Percentiles rank a stretch among this genome's conserved stretches.
These are phyloP conservation scores for Paecilomyces dactylethromorphus DNA, from an alignment of 2,329 filamentous ascomycete genomes.

Conservation along the genomic window DNA sequence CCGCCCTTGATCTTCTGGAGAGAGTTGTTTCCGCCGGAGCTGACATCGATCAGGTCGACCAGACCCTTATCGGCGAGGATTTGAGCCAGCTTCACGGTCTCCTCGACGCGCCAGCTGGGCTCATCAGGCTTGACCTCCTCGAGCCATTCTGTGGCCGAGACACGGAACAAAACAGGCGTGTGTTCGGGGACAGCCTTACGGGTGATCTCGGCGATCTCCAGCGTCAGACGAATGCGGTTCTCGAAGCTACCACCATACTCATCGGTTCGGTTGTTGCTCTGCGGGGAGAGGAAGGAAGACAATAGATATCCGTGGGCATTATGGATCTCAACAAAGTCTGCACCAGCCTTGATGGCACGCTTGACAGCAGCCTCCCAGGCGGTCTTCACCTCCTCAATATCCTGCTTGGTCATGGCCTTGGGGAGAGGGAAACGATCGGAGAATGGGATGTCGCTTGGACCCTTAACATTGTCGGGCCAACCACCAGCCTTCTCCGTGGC, in stretches of 20 bases:
- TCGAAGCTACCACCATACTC: slow-evolving; percentile 46
- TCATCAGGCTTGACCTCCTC: slow-evolving; percentile 50
- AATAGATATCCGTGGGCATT: slow-evolving; percentile 74
- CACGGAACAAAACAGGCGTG: slow-evolving; percentile 67
- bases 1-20: slow-evolving; percentile 38
- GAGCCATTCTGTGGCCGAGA: slow-evolving; percentile 72
- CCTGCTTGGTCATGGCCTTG: slow-evolving; percentile 59
- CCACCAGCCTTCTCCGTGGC: slow-evolving; percentile 49
- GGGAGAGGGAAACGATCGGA: slow-evolving; percentile 56
- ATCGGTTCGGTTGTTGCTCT: slow-evolving; percentile 61
- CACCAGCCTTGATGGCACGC: slow-evolving; percentile 60
- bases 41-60: slow-evolving; percentile 78
- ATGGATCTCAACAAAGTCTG: slow-evolving; percentile 76
- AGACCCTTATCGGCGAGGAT: slow-evolving; percentile 61
- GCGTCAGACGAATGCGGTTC: slow-evolving; percentile 61
- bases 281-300: slow-evolving; percentile 62
- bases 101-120: slow-evolving; percentile 61
- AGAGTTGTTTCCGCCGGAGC: slow-evolving; percentile 64
- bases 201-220: slow-evolving; percentile 61
- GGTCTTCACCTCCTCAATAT: slow-evolving; percentile 61
- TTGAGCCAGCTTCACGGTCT: slow-evolving; percentile 58
- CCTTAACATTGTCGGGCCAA: slow-evolving; percentile 50
- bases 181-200: slow-evolving; percentile 56
- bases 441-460: slow-evolving; percentile 56
- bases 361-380: slow-evolving; percentile 55